phyloP scores from a whole-genome alignment of 2,329 filamentous ascomycete species.

The Nigrospora osmanthi region DNA sequence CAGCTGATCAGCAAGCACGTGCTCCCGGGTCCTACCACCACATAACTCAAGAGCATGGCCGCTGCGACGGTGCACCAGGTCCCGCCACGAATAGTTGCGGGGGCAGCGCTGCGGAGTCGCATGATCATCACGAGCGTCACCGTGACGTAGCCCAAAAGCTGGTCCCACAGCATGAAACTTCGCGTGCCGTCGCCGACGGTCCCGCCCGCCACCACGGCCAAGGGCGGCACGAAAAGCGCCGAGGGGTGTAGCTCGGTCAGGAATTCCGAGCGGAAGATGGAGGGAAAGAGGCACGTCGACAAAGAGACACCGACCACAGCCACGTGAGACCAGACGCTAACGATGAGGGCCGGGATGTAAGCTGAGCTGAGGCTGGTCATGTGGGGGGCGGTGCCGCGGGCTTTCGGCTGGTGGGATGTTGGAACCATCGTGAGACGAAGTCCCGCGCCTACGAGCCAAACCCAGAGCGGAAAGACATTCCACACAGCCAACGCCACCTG shows the following conservation, averaged over 20 bases:
- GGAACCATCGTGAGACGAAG: neutral
- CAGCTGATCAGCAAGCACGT: neutral
- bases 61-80: neutral
- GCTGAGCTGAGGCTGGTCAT: neutral
- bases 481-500: neutral
- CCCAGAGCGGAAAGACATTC: neutral
- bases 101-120: neutral
- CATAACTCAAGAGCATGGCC: neutral
- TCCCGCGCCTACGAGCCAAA: neutral
- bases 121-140: neutral
- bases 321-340: neutral
- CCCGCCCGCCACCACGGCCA: neutral
- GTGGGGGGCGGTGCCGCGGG: neutral
- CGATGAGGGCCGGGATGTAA: neutral
- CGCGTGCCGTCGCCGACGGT: neutral
- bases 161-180: slow-evolving; percentile 2
- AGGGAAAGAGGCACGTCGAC: slow-evolving; percentile 1
- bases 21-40: neutral
- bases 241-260: neutral
- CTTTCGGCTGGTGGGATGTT: neutral
- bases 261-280: neutral
- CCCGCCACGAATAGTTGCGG: neutral
- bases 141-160: neutral
- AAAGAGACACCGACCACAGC: neutral
- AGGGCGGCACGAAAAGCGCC: neutral